phyloP scores from a whole-genome alignment of 306 rosid species.

The Prunus armeniaca region DNA sequence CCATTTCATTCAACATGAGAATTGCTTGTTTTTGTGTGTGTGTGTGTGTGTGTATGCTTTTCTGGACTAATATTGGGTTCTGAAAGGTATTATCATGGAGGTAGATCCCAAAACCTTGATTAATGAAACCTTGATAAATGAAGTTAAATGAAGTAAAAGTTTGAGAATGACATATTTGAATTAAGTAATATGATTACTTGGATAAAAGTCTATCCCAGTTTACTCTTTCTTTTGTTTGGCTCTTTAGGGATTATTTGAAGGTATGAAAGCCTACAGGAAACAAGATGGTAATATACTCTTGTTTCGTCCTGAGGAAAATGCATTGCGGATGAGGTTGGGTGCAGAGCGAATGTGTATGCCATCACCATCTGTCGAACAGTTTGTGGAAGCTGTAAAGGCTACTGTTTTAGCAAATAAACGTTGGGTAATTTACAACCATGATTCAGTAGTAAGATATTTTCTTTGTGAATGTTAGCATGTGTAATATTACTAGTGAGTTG shows the following conservation, averaged over 20 bases:
- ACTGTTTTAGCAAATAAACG: constrained; percentile 90
- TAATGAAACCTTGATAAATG: background rate
- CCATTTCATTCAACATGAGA: background rate
- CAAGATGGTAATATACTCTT: constrained; percentile 71
- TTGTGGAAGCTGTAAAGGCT: constrained; percentile 84
- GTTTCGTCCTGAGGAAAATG: constrained; percentile 96
- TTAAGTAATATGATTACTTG: background rate
- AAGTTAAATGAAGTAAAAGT: background rate
- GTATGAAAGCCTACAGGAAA: constrained; percentile 87
- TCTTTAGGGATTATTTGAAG: constrained; percentile 89
- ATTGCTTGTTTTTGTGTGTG: background rate
- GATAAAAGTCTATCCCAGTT: background rate
- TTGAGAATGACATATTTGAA: background rate
- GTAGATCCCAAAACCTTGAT: background rate
- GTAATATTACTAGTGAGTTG: constrained; percentile 7
- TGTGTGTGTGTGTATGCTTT: background rate
- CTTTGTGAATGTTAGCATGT: constrained; percentile 1
- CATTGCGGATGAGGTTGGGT: constrained; percentile 67
- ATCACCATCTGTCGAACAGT: constrained; percentile 74
- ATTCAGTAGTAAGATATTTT: constrained; percentile 3
- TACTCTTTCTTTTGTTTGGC: constrained; percentile 14
- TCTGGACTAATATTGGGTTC: background rate
- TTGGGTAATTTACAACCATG: constrained; percentile 51
- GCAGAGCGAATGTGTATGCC: constrained; percentile 99
- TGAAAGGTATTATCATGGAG: background rate